Percentiles rank a stretch among this genome's conserved stretches.
phyloP scores from a whole-genome alignment of 1,284 basidiomycete genomes.

The Cutaneotrichosporon sp. region DNA sequence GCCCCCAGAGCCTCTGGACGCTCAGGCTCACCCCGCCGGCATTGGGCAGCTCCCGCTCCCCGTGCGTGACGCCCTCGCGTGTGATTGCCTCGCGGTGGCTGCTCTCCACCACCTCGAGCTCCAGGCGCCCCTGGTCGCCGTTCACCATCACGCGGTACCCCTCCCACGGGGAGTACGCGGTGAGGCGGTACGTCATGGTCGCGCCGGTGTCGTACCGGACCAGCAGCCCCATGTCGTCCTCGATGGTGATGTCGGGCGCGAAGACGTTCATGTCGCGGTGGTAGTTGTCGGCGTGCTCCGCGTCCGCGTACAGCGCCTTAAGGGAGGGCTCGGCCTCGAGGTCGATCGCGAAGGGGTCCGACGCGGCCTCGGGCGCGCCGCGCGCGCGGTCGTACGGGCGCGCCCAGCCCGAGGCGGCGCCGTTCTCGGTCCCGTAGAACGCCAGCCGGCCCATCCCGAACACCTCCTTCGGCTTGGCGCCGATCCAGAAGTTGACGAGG shows the following conservation, averaged over 20 bases:
- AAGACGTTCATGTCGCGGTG: conserved; percentile 57
- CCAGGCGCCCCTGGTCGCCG: conserved; percentile 60
- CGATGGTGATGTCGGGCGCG: conserved; percentile 57
- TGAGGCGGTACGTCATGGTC: conserved; percentile 62
- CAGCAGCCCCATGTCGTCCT: conserved; percentile 62
- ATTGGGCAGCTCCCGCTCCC: conserved; percentile 57
- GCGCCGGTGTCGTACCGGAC: conserved; percentile 59
- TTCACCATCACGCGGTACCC: conserved; percentile 63
- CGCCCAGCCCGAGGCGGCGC: conserved; percentile 59
- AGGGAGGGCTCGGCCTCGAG: conserved; percentile 58
- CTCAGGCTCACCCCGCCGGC: conserved; percentile 58
- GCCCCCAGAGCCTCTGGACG: conserved; percentile 58
- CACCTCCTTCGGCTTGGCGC: conserved; percentile 58
- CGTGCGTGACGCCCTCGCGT: conserved; percentile 50
- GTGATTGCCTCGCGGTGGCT: conserved; percentile 31
- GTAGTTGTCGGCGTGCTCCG: conserved; percentile 58
- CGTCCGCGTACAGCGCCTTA: conserved; percentile 57
- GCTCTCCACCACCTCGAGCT: conserved; percentile 61
- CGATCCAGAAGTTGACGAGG: conserved; percentile 61
- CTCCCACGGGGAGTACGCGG: conserved; percentile 54
- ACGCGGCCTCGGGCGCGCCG: conserved; percentile 56
- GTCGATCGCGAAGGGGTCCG: conserved; percentile 60
- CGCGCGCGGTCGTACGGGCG: conserved; percentile 57
- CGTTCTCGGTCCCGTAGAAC: conserved; percentile 60
- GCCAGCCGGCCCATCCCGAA: conserved; percentile 59